Evolutionary conservation across 768 basidiomycete species (phyloP).

Genomic region (Cystofilobasidium ferigula): DNA sequence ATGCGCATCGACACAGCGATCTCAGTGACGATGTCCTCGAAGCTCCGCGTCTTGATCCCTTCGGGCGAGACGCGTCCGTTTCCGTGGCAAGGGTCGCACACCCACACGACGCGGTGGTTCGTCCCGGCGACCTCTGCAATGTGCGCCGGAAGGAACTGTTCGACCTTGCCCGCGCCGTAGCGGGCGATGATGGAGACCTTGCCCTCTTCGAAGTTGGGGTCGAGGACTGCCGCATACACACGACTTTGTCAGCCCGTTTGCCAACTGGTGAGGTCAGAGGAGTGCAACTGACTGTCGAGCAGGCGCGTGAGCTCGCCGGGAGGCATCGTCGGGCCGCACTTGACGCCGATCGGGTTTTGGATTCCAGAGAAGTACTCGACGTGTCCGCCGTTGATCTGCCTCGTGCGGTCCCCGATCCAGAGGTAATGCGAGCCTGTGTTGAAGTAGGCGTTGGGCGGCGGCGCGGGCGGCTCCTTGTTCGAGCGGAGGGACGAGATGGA

Average conservation of each 20-base stretch:
- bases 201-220: conserved; percentile 70
- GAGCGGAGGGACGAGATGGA: not conserved
- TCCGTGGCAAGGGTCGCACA: conserved; percentile 97
- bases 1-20: conserved; percentile 70
- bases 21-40: conserved; percentile 72
- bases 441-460: conserved; percentile 12
- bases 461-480: not conserved
- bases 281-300: conserved; percentile 51
- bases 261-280: too few species aligned
- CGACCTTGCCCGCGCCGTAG: conserved; percentile 84
- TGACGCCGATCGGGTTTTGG: conserved; percentile 87
- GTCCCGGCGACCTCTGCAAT: conserved; percentile 68
- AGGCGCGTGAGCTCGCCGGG: conserved; percentile 63
- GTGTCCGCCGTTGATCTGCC: conserved; percentile 84
- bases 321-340: conserved; percentile 82
- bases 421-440: conserved; percentile 36
- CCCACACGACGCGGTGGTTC: conserved; percentile 80
- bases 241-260: too few species aligned
- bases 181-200: conserved; percentile 82
- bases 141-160: conserved; percentile 61
- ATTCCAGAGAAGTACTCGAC: conserved; percentile 90
- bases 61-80: conserved; percentile 57
- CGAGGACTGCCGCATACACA: conserved; percentile 70
- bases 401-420: conserved; percentile 94
- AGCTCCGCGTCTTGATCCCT: conserved; percentile 82